A percentile compares a stretch with the other conserved stretches of the same genome.
These are phyloP conservation scores for Sphagnum fallax DNA, from an alignment of 228 moss, liverwort and hornwort species.

Conservation along the genomic window DNA sequence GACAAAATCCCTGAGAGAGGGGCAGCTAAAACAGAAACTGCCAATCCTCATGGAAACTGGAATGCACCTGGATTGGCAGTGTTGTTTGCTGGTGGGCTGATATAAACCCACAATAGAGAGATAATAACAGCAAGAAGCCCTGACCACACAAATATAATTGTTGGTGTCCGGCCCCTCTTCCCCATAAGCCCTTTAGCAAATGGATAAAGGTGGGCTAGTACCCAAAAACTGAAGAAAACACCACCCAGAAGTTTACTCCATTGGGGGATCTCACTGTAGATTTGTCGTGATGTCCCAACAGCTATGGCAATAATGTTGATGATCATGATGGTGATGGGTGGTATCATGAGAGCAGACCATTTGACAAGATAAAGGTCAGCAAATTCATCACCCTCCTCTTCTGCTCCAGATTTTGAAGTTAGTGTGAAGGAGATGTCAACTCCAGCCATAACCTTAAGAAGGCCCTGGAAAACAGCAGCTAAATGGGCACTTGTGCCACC, in stretches of 20 bases:
- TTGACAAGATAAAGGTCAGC: constrained; percentile 47
- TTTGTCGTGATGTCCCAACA: constrained; percentile 39
- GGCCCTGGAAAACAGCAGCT: constrained; percentile 47
- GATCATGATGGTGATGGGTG: constrained; percentile 42
- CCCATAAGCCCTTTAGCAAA: constrained; percentile 59
- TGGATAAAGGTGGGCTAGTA: constrained; percentile 40
- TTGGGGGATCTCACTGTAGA: constrained; percentile 40
- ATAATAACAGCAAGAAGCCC: constrained; percentile 48
- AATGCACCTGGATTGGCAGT: constrained; percentile 18
- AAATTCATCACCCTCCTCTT: constrained; percentile 39
- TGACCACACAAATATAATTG: constrained; percentile 47
- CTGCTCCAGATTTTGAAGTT: constrained; percentile 35
- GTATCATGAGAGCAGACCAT: constrained; percentile 50
- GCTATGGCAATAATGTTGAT: constrained; percentile 44
- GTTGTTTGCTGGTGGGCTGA: constrained; percentile 22
- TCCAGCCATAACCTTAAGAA: constrained; percentile 47
- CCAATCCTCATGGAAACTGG: constrained; percentile 16
- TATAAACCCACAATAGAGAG: constrained; percentile 42
- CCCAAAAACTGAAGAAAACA: constrained; percentile 46
- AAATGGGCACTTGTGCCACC: constrained; percentile 48
- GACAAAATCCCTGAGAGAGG: too few species aligned
- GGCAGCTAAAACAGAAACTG: too few species aligned
- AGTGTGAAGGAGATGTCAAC: constrained; percentile 59
- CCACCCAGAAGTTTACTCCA: constrained; percentile 52
- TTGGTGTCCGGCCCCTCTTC: constrained; percentile 32